Evolutionary conservation across 768 basidiomycete genomes (phyloP), one percentile per base, ranked within the genome.

Genomic region (Obba rivulosa): DNA sequence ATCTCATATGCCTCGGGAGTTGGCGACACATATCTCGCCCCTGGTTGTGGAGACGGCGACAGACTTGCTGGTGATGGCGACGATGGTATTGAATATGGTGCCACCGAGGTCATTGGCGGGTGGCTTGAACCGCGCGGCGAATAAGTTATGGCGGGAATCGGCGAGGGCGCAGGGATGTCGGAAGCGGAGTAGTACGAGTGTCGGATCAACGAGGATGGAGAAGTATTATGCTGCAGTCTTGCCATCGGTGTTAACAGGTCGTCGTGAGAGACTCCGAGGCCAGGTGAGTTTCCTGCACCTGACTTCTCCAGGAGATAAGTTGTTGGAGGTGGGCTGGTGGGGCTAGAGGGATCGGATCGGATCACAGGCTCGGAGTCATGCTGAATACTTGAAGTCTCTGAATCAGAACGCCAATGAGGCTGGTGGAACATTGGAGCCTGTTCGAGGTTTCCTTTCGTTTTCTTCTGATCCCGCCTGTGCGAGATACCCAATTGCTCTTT

Each of bases 401-500:
- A 88, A 2, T 72, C 63, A 1, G 87, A 87, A 4, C 83, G 77
- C 40, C 64, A 72, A 53, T 88, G 85, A 5, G 75, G 76, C 25
- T 79, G 72, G 21, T 72, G 67, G 66, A 87, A 86, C 75, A 91
- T 90, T 2, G 87, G 86, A 0, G 80, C 75, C 13, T 76, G 72
- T 68, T 91, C 87, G 2, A 79, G 62, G 51, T 74, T 75, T 34
- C 57, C 45, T 41, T 53, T 55, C 43, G 53, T 50, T 51, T 75
- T 76, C 58, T 71, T 79, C 28, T 65, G 65, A 43, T 79, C 81
- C 34, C 81, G 77, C 57, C 59, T 49, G 46, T 83, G 86, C 31
- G 70, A 65, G 47, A 92, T 76, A 3, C 90, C 90, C 3, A 92
- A 71, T 35, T 74, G 79, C 53, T 91, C 88, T 62, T 92, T 92